Percentiles rank a stretch among this genome's conserved stretches.
phyloP scores from a whole-genome alignment of 306 rosid genomes.

The Fagus crenata region DNA sequence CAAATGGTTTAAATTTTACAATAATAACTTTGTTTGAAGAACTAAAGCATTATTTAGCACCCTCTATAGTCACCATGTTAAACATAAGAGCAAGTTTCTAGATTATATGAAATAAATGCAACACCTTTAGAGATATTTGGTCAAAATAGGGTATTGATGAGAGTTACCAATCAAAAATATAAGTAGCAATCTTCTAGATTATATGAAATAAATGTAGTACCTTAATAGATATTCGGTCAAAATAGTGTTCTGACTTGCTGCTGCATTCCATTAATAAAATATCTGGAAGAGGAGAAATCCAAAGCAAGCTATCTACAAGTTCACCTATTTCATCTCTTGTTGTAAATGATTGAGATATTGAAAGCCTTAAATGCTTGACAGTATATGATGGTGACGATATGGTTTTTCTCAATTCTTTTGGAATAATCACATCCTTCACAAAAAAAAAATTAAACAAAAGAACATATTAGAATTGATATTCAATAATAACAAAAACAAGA shows the following conservation, averaged over 20 bases:
- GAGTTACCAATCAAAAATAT: background rate
- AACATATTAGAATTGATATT: background rate
- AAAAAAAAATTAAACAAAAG: background rate
- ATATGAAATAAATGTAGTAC: background rate
- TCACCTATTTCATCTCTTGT: constrained; percentile 6
- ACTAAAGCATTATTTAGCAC: background rate
- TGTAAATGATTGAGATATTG: background rate
- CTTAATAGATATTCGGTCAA: background rate
- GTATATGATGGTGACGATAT: constrained; percentile 10
- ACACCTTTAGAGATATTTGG: too few species aligned
- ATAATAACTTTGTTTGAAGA: background rate
- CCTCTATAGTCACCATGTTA: too few species aligned
- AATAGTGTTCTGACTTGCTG: background rate
- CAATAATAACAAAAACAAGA: background rate
- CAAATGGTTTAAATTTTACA: too few species aligned
- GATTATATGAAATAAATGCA: too few species aligned
- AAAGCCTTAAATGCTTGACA: constrained; percentile 10
- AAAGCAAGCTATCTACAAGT: constrained; percentile 20
- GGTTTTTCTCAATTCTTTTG: constrained; percentile 20
- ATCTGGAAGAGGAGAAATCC: constrained; percentile 21
- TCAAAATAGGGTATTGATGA: too few species aligned
- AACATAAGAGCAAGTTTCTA: too few species aligned
- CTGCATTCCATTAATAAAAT: constrained; percentile 14
- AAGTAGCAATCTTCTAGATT: background rate
- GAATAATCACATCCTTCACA: background rate